phyloP scores from a whole-genome alignment of 176 grass and related monocot species.

The Chrysopogon serrulatus region DNA sequence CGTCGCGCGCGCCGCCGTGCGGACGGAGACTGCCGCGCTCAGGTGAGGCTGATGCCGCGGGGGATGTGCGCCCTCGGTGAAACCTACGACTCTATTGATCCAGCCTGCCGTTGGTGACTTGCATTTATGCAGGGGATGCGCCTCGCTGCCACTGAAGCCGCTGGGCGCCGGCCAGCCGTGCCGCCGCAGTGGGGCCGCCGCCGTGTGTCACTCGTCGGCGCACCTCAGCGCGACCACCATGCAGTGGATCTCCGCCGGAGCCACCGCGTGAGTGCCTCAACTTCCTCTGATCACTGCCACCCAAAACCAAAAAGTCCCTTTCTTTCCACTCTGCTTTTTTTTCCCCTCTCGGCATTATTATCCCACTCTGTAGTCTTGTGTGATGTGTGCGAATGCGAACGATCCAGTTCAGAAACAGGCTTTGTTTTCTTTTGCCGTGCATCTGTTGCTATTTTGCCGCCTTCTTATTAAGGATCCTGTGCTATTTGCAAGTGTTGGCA shows the following conservation, averaged over 20 bases:
- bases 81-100: background rate
- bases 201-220: conserved; percentile 45
- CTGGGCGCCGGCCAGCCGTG: background rate
- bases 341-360: too few relatives aligned
- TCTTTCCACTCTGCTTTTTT: background rate
- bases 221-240: conserved; percentile 48
- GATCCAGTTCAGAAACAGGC: background rate
- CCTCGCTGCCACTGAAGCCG: conserved; percentile 27
- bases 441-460: conserved; percentile 3
- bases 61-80: background rate
- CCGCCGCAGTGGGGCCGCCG: background rate
- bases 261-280: conserved; percentile 59
- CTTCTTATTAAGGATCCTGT: background rate
- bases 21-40: background rate
- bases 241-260: conserved; percentile 73
- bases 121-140: conserved; percentile 35
- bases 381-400: too few relatives aligned
- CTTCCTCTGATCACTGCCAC: background rate
- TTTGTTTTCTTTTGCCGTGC: background rate
- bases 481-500: background rate
- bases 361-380: background rate
- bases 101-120: background rate
- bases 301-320: background rate
- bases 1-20: background rate
- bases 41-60: background rate